phyloP scores from a whole-genome alignment of 1,284 basidiomycete genomes.

The Ustilago lituana region DNA sequence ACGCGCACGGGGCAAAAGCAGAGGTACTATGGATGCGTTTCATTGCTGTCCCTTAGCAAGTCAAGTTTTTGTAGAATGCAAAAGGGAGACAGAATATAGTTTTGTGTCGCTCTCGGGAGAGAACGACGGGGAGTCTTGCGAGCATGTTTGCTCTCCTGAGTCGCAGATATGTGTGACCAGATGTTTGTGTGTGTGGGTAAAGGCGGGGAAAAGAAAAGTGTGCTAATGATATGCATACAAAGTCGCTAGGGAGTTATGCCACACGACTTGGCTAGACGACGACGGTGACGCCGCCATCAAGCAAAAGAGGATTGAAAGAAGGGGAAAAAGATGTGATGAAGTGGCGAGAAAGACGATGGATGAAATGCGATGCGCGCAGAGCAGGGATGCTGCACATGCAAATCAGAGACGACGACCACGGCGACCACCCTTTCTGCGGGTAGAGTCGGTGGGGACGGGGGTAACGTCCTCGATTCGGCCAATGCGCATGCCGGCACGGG shows the following conservation, averaged over 20 bases:
- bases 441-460: slow-evolving; percentile 95
- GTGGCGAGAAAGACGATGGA: slow-evolving; percentile 5
- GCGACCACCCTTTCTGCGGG: slow-evolving; percentile 99
- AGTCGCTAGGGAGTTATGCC: slow-evolving; percentile 34
- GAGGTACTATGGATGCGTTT: slow-evolving; percentile 31
- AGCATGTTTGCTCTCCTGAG: too few relatives aligned
- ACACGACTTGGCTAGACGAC: slow-evolving; percentile 33
- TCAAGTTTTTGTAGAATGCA: slow-evolving; percentile 4
- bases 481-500: slow-evolving; percentile 98
- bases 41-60: slow-evolving; percentile 32
- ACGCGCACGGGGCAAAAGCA: too few relatives aligned
- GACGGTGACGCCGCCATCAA: slow-evolving; percentile 9
- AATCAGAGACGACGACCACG: slow-evolving; percentile 93
- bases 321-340: not conserved
- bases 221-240: slow-evolving; percentile 46
- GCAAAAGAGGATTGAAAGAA: slow-evolving; percentile 23
- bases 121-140: slow-evolving; percentile 3
- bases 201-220: slow-evolving; percentile 16
- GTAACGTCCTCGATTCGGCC: slow-evolving; percentile 93
- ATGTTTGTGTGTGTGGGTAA: slow-evolving; percentile 3
- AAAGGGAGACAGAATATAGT: slow-evolving; percentile 20
- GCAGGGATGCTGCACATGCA: slow-evolving; percentile 14
- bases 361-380: slow-evolving; percentile 6
- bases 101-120: slow-evolving; percentile 16
- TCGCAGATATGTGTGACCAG: slow-evolving; percentile 7